Evolutionary conservation across 371 early-diverging fungal genomes (phyloP).

Genomic region (Syncephalastrum contaminatum): DNA sequence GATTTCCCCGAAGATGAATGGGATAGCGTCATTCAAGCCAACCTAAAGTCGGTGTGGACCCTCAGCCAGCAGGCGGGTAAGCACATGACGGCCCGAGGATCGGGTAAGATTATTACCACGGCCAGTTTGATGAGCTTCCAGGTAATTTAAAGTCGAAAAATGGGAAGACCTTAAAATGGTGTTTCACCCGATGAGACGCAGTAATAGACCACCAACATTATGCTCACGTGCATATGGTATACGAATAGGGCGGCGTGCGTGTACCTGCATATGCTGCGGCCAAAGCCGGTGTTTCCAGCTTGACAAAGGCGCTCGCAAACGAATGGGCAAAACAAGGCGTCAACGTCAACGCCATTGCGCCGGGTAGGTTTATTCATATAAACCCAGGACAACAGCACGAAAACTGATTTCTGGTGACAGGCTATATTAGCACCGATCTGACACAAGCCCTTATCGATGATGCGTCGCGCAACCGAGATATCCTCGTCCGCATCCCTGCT

Average conservation of each 20-base stretch:
- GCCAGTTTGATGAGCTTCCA: conserved; percentile 31
- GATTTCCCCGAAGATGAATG: conserved; percentile 35
- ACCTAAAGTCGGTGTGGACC: conserved; percentile 32
- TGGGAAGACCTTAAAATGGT: too few species aligned
- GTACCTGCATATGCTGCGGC: conserved; percentile 54
- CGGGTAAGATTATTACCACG: conserved; percentile 33
- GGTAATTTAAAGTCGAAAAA: conserved; percentile 1
- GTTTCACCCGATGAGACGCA: background rate
- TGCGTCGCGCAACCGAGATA: conserved; percentile 17
- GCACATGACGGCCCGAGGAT: conserved; percentile 18
- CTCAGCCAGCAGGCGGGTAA: conserved; percentile 29
- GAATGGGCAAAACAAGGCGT: conserved; percentile 53
- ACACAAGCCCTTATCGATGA: conserved; percentile 33
- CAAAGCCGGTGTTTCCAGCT: conserved; percentile 57
- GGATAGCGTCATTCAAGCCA: conserved; percentile 31
- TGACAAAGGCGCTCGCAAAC: conserved; percentile 64
- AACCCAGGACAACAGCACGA: background rate
- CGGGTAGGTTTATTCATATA: conserved; percentile 23
- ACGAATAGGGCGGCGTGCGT: conserved; percentile 25
- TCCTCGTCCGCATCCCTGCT: conserved; percentile 40
- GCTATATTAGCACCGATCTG: conserved; percentile 57
- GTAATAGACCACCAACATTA: too few species aligned
- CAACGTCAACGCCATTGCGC: conserved; percentile 57
- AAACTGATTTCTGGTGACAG: conserved; percentile 5
- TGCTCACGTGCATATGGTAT: background rate